phyloP scores from a whole-genome alignment of 2,329 filamentous ascomycete genomes.

The Paramyrothecium sp. region DNA sequence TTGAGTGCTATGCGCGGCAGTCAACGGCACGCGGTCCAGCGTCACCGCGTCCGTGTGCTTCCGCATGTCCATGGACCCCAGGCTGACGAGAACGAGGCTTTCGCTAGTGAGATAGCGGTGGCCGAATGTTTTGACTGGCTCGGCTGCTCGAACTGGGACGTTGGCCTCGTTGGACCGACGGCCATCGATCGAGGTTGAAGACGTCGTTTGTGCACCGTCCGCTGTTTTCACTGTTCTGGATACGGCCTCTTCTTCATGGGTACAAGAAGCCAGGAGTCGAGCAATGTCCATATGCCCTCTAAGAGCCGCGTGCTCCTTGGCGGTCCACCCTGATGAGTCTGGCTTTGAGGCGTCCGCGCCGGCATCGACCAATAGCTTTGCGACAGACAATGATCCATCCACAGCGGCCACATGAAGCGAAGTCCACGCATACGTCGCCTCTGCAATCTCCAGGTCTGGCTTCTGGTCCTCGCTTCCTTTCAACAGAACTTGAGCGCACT shows the following conservation, averaged over 20 bases:
- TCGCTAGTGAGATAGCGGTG: slow-evolving; percentile 91
- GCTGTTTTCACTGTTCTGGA: slow-evolving; percentile 10
- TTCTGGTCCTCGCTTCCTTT: slow-evolving; percentile 69
- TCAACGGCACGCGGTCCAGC: slow-evolving; percentile 83
- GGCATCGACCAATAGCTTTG: slow-evolving; percentile 73
- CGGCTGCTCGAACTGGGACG: slow-evolving; percentile 51
- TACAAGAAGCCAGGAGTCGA: slow-evolving; percentile 59
- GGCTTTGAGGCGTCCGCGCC: slow-evolving; percentile 72
- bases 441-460: slow-evolving; percentile 71
- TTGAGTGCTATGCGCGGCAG: slow-evolving; percentile 86
- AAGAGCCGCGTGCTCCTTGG: slow-evolving; percentile 87
- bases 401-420: slow-evolving; percentile 92
- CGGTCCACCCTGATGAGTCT: slow-evolving; percentile 91
- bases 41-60: slow-evolving; percentile 79
- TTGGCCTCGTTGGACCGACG: slow-evolving; percentile 53
- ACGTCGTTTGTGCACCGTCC: not conserved
- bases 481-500: slow-evolving; percentile 77
- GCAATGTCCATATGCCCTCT: slow-evolving; percentile 86
- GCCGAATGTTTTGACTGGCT: slow-evolving; percentile 92
- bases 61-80: slow-evolving; percentile 92
- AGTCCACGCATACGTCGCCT: slow-evolving; percentile 90
- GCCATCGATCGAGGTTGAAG: slow-evolving; percentile 57
- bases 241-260: slow-evolving; percentile 26
- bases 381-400: slow-evolving; percentile 76
- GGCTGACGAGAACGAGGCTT: slow-evolving; percentile 85